phyloP scores from a whole-genome alignment of 768 basidiomycete genomes.

The Pleurotus eryngii region DNA sequence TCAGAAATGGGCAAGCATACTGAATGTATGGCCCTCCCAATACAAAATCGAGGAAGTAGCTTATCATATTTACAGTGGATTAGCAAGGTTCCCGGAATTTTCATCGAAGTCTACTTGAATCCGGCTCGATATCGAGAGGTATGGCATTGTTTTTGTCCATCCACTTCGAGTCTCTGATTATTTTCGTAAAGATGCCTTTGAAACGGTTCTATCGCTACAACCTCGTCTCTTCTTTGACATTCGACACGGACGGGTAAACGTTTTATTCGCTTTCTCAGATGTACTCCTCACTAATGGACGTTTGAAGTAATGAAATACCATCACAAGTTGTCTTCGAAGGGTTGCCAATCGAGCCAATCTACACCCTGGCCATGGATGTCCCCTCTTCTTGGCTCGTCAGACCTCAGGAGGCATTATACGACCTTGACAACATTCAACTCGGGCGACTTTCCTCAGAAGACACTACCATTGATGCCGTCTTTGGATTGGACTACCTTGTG shows the following conservation, averaged over 20 bases:
- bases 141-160: constrained; percentile 12
- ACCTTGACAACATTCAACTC: constrained; percentile 94
- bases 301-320: constrained; percentile 51
- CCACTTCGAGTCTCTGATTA: not conserved
- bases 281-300: not conserved
- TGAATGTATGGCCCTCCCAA: constrained; percentile 49
- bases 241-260: constrained; percentile 70
- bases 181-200: constrained; percentile 62
- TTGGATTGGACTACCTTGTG: constrained; percentile 87
- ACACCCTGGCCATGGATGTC: constrained; percentile 91
- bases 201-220: constrained; percentile 92
- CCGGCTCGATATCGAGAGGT: constrained; percentile 71
- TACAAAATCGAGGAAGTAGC: not conserved
- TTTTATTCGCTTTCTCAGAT: not conserved
- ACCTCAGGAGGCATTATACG: constrained; percentile 83
- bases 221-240: constrained; percentile 50
- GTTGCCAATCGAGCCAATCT: constrained; percentile 84
- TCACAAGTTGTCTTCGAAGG: constrained; percentile 61
- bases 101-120: constrained; percentile 77
- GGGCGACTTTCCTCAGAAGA: constrained; percentile 58
- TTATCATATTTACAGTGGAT: constrained; percentile 47
- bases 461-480: constrained; percentile 66
- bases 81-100: constrained; percentile 57
- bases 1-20: constrained; percentile 81
- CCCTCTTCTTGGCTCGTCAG: constrained; percentile 92